A percentile compares a stretch with the other conserved stretches of the same genome.
Evolutionary conservation across 371 early-diverging fungal genomes (phyloP).

Genomic region (Mucor saturninus): DNA sequence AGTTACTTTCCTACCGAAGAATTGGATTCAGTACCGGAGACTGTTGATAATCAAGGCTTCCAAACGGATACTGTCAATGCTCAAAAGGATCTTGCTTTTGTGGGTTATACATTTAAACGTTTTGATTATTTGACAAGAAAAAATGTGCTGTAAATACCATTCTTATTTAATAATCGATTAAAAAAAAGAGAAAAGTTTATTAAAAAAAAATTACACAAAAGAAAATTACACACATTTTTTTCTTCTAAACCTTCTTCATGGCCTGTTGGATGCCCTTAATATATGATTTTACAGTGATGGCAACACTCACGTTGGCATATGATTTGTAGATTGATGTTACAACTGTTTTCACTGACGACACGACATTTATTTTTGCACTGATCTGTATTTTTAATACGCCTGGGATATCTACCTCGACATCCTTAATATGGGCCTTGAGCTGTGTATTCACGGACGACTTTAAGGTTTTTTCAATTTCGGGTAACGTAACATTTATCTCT

Average conservation of each 20-base stretch:
- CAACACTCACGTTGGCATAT: slow-evolving; percentile 14
- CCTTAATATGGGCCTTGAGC: slow-evolving; percentile 10
- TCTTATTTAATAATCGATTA: neutral
- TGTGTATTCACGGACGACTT: neutral
- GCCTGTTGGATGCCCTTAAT: slow-evolving; percentile 8
- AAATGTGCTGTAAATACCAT: slow-evolving; percentile 66
- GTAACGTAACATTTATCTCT: neutral
- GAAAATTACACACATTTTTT: neutral
- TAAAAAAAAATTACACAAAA: neutral
- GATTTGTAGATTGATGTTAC: neutral
- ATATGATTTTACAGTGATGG: slow-evolving; percentile 11
- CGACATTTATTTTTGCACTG: slow-evolving; percentile 2
- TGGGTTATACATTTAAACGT: slow-evolving; percentile 95
- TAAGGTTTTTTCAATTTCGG: slow-evolving; percentile 9
- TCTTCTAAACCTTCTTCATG: neutral
- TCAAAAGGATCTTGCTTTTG: slow-evolving; percentile 93
- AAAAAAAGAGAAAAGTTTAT: neutral
- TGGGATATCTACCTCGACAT: slow-evolving; percentile 17
- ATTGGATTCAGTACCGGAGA: slow-evolving; percentile 74
- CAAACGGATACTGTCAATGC: slow-evolving; percentile 55
- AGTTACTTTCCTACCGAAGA: slow-evolving; percentile 97
- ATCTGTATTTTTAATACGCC: slow-evolving; percentile 14
- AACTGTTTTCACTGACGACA: slow-evolving; percentile 3
- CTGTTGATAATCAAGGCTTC: slow-evolving; percentile 42
- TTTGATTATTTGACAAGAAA: slow-evolving; percentile 88